Percentiles rank a stretch among this genome's conserved stretches.
phyloP scores from a whole-genome alignment of 768 basidiomycete genomes.

The Cystofilobasidium bisporidii region DNA sequence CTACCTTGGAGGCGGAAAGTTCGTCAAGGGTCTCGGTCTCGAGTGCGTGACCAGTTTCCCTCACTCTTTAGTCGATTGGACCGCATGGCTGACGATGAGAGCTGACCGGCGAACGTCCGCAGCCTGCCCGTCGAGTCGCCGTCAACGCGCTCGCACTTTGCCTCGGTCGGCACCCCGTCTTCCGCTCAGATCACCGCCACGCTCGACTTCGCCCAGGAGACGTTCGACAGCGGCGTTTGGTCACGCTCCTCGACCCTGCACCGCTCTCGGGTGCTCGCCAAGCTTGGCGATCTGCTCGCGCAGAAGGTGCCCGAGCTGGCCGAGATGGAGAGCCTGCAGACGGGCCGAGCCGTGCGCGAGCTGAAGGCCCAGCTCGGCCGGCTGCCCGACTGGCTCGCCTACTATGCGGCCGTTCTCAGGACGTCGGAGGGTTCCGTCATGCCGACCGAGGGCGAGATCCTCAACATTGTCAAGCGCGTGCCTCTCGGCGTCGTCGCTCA shows the following conservation, averaged over 20 bases:
- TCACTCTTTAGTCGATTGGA: too few species aligned
- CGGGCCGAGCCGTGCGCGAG: constrained; percentile 44
- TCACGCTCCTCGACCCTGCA: constrained; percentile 51
- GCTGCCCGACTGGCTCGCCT: constrained; percentile 82
- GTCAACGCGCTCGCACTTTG: background rate
- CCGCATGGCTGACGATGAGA: too few species aligned
- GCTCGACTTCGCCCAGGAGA: constrained; percentile 46
- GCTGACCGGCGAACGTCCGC: background rate
- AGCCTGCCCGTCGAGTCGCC: constrained; percentile 16
- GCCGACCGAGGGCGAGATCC: constrained; percentile 65
- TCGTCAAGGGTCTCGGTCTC: background rate
- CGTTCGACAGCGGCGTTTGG: constrained; percentile 63
- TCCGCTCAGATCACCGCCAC: constrained; percentile 4
- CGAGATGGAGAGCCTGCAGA: constrained; percentile 60
- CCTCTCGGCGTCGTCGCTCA: constrained; percentile 84
- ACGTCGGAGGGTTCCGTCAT: constrained; percentile 58
- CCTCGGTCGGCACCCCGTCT: constrained; percentile 2
- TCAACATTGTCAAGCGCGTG: constrained; percentile 69
- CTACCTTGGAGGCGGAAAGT: constrained; percentile 12
- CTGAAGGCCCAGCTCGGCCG: constrained; percentile 66
- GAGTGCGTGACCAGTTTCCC: background rate
- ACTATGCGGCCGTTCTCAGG: constrained; percentile 63
- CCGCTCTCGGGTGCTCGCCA: constrained; percentile 58
- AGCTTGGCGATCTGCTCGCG: constrained; percentile 56
- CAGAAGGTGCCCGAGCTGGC: constrained; percentile 53